These are phyloP conservation scores for Saccharomycopsis sp. DNA, from an alignment of 805 yeast genomes.

Conservation along the genomic window DNA sequence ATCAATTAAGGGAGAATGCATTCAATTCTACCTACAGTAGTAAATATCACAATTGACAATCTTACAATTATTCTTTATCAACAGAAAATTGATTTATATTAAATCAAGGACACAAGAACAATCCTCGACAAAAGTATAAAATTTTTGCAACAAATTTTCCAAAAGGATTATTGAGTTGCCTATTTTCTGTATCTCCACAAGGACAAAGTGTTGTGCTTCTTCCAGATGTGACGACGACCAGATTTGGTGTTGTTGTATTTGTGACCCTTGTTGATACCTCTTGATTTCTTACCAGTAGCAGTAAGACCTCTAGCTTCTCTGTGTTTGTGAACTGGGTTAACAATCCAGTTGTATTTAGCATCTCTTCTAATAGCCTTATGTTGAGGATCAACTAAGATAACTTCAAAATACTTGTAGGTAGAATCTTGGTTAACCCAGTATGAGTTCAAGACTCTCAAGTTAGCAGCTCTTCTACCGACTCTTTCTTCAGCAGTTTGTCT, in stretches of 20 bases:
- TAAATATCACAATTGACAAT: too few species aligned
- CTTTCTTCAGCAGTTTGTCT: constrained; percentile 99
- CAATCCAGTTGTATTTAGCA: constrained; percentile 99
- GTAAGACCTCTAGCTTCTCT: constrained; percentile 99
- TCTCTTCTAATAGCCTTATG: constrained; percentile 99
- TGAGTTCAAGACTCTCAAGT: constrained; percentile 98
- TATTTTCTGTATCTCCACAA: constrained; percentile 99
- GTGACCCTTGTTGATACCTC: constrained; percentile 99
- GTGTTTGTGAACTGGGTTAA: constrained; percentile 99
- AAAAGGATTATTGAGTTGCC: constrained; percentile 11
- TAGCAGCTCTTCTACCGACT: constrained; percentile 97
- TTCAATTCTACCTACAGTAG: too few species aligned
- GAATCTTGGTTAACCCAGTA: constrained; percentile 99
- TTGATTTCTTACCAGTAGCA: constrained; percentile 95
- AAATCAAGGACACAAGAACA: too few species aligned
- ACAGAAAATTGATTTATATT: too few species aligned
- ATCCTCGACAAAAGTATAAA: too few species aligned
- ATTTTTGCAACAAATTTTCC: too few species aligned
- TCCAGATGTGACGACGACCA: constrained; percentile 99
- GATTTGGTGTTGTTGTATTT: constrained; percentile 95
- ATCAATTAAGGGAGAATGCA: too few species aligned
- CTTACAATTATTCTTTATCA: too few species aligned
- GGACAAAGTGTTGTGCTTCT: constrained; percentile 96
- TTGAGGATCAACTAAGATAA: constrained; percentile 92
- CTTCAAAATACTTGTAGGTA: constrained; percentile 98